phyloP scores from a whole-genome alignment of 169 alveolate species.

The Babesia divergens region DNA sequence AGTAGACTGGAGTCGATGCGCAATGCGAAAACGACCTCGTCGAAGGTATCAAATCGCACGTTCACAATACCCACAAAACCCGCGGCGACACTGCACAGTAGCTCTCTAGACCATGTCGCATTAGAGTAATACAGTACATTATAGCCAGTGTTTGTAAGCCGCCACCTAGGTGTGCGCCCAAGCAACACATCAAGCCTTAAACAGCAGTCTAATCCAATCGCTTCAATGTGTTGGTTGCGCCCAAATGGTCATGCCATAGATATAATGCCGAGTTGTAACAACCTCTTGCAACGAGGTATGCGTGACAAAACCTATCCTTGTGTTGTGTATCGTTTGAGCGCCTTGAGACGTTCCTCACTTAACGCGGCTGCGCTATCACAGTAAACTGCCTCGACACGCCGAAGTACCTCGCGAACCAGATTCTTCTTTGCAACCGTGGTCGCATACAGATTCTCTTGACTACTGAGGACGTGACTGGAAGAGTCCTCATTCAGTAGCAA shows the following conservation, averaged over 20 bases:
- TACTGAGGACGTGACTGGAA: constrained; percentile 15
- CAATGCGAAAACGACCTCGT: not conserved
- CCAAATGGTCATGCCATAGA: too few relatives aligned
- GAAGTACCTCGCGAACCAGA: constrained; percentile 10
- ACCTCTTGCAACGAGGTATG: too few relatives aligned
- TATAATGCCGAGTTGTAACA: too few relatives aligned
- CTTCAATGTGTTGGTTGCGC: too few relatives aligned
- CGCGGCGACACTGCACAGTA: not conserved
- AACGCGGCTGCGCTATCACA: not conserved
- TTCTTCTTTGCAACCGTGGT: constrained; percentile 45
- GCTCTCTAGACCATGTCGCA: not conserved
- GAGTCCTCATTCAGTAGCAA: constrained; percentile 8
- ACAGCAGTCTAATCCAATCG: too few relatives aligned
- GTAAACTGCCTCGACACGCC: not conserved
- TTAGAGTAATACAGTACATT: not conserved
- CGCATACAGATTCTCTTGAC: constrained; percentile 30
- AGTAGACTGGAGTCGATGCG: constrained; percentile 15
- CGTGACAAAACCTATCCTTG: too few relatives aligned
- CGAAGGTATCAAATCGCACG: not conserved
- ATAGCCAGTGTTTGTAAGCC: not conserved
- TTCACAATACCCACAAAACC: constrained; percentile 17
- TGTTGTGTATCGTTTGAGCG: constrained; percentile 7
- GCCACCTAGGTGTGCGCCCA: not conserved
- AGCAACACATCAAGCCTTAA: not conserved
- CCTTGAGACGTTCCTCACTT: not conserved